Evolutionary conservation across 2,329 filamentous ascomycete genomes (phyloP).

Genomic region (Fusarium luffae): DNA sequence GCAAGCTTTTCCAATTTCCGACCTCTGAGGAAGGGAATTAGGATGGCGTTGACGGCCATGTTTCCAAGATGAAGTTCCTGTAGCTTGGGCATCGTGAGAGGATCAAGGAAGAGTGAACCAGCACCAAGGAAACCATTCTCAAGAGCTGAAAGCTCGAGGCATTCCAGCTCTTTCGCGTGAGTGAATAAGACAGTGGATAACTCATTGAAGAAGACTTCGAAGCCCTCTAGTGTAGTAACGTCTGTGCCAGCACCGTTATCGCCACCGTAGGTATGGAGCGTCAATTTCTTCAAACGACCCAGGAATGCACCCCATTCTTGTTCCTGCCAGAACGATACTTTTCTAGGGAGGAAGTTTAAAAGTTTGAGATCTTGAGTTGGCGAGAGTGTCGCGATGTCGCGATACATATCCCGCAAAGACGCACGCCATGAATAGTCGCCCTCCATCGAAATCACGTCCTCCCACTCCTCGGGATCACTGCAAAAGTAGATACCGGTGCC

Average conservation of each 20-base stretch:
- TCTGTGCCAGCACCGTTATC: not conserved
- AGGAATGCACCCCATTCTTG: slow-evolving; percentile 3
- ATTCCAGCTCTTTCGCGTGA: not conserved
- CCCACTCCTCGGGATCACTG: not conserved
- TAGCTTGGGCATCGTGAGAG: not conserved
- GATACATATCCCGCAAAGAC: slow-evolving; percentile 10
- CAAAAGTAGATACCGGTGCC: slow-evolving; percentile 8
- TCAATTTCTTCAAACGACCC: not conserved
- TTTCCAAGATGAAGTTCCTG: not conserved
- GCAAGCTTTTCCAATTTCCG: not conserved
- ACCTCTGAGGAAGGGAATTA: not conserved
- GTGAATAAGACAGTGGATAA: not conserved
- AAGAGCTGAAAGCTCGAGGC: not conserved
- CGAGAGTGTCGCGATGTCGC: not conserved
- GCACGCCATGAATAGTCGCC: not conserved
- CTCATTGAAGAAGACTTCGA: slow-evolving; percentile 9
- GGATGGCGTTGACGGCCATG: not conserved
- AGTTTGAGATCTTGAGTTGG: not conserved
- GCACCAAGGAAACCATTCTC: not conserved
- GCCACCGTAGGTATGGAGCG: slow-evolving; percentile 8
- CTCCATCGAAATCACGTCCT: not conserved
- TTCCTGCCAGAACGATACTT: not conserved
- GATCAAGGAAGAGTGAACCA: not conserved
- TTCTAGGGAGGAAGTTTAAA: slow-evolving; percentile 2
- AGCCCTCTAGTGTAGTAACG: slow-evolving; percentile 1